These are phyloP conservation scores for Kappamyces sp. DNA, from an alignment of 192 early-diverging fungal species.

Conservation along the genomic window DNA sequence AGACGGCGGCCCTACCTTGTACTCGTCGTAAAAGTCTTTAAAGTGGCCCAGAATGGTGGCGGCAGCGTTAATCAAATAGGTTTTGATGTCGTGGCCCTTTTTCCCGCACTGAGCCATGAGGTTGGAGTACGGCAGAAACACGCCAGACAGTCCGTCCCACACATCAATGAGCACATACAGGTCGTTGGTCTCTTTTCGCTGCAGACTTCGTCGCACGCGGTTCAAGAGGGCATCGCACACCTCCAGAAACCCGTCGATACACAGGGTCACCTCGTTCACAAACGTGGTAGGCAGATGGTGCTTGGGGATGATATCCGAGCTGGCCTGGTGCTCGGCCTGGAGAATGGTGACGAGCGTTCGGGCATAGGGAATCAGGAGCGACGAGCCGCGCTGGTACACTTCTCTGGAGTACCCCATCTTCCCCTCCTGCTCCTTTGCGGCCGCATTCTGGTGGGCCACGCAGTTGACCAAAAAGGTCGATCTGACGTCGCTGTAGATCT, in stretches of 20 bases:
- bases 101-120: slow-evolving; percentile 21
- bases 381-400: slow-evolving; percentile 57
- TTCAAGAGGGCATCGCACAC: slow-evolving; percentile 48
- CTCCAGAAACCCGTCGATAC: slow-evolving; percentile 45
- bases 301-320: slow-evolving; percentile 54
- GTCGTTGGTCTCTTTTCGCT: slow-evolving; percentile 44
- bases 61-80: slow-evolving; percentile 44
- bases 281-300: slow-evolving; percentile 37
- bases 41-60: slow-evolving; percentile 50
- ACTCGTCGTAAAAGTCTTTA: slow-evolving; percentile 63
- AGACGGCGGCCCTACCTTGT: slow-evolving; percentile 42
- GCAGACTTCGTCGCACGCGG: slow-evolving; percentile 41
- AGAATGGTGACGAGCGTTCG: slow-evolving; percentile 35
- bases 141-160: background rate
- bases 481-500: slow-evolving; percentile 62
- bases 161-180: slow-evolving; percentile 67
- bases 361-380: slow-evolving; percentile 55
- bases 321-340: slow-evolving; percentile 31
- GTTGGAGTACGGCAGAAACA: slow-evolving; percentile 21
- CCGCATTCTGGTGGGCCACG: slow-evolving; percentile 38
- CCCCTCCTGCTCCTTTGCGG: slow-evolving; percentile 43
- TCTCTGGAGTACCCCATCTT: slow-evolving; percentile 32
- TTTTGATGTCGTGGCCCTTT: slow-evolving; percentile 39
- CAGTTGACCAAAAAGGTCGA: slow-evolving; percentile 57
- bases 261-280: slow-evolving; percentile 34